Conservation (phyloP, 106 monocot species). For the Xerophyta viscosa region DNA sequence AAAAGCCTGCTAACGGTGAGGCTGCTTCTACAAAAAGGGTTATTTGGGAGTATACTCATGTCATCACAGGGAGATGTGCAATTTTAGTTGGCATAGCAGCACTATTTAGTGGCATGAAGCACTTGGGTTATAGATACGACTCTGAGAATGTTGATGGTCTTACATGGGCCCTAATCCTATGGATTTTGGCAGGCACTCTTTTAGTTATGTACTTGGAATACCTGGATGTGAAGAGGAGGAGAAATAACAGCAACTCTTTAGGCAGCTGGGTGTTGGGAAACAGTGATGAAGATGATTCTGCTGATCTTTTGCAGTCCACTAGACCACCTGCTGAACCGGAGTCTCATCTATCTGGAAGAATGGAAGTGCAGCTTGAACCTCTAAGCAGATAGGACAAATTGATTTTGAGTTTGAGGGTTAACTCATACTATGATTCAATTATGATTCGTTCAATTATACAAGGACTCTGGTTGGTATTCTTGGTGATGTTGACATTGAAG, state of each 20-base stretch:
- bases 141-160: conserved; percentile 71
- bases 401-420: background rate
- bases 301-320: conserved; percentile 60
- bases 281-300: conserved; percentile 74
- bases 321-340: conserved; percentile 29
- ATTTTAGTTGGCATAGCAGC: conserved; percentile 58
- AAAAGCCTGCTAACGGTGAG: conserved; percentile 47
- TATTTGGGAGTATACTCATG: conserved; percentile 87
- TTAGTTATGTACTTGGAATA: conserved; percentile 77
- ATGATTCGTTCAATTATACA: conserved; percentile 5
- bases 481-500: background rate
- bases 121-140: conserved; percentile 74
- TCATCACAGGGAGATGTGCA: conserved; percentile 63
- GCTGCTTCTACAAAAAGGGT: conserved; percentile 39
- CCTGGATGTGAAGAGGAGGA: conserved; percentile 37
- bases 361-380: conserved; percentile 95
- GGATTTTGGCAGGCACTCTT: conserved; percentile 43
- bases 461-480: conserved; percentile 2
- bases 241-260: conserved; percentile 31
- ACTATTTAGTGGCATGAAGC: conserved; percentile 81
- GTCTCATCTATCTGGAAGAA: conserved; percentile 33
- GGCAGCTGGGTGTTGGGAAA: conserved; percentile 91
- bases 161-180: conserved; percentile 73
- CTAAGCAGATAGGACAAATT: conserved; percentile 39
- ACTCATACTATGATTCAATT: conserved; percentile 9